Base-by-base conservation (phyloP, 768 basidiomycete species). In the Termitomyces sp. region DNA sequence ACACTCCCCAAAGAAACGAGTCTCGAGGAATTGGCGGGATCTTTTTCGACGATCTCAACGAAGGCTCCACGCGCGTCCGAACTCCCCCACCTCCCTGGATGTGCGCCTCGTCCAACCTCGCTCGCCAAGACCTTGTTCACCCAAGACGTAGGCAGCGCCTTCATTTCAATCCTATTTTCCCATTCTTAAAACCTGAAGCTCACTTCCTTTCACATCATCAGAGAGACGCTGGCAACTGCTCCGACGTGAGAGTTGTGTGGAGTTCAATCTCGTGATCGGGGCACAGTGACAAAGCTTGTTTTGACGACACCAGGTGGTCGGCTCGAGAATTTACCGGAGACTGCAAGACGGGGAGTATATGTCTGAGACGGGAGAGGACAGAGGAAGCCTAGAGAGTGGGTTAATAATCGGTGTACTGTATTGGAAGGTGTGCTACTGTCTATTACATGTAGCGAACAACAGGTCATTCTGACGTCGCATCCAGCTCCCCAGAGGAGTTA, bases 31-130 rank as follows among this genome's bases (percentile, higher is more conserved):
- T 99, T 48, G 97, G 97, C 33, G 97, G 97, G 0, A 76, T 99
- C 56, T 98, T 98, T 79, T 96, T 98, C 68, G 97, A 98, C 70
- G 97, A 99, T 69, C 83, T 98, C 56, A 85, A 80, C 64, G 79
- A 78, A 50, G 82, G 82, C 34, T 72, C 76, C 92, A 94, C 68
- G 68, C 77, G n/a, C 83, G 85, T n/a, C 76, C 93, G 33, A 73
- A 76, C 0, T 59, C 72, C 34, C 67, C 75, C n/a, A 58, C 57
- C 36, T 47, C 59, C 37, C 67, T 70, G 6, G 69, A 71, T 32
- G 65, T 22, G 59, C 64, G 5, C 58, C 55, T 42, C 81, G 88
- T 36, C 88, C 88, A 4, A 72, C 69, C 62, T 80, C 80, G 4
- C 78, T 84, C 14, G 83, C 85, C 14, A 85, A 88, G 32, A 85